phyloP scores from a whole-genome alignment of 345 rosid genomes.

The Brassica carinata region DNA sequence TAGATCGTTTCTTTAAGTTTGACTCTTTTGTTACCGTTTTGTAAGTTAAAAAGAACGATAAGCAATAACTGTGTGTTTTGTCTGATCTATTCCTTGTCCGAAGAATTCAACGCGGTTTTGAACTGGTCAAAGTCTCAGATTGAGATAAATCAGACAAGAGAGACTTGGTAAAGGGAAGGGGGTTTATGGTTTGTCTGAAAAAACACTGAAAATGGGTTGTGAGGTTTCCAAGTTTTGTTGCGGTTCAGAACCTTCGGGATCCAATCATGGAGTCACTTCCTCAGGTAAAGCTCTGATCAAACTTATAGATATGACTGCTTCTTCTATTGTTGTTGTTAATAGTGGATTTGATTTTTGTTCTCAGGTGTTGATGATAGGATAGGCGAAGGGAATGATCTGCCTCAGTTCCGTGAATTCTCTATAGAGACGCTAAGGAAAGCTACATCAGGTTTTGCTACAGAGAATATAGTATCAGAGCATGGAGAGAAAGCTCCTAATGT shows the following conservation, averaged over 20 bases:
- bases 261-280: slow-evolving; percentile 60
- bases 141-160: not conserved
- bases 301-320: too few relatives aligned
- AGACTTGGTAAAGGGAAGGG: not conserved
- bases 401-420: slow-evolving; percentile 72
- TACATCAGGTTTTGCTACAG: slow-evolving; percentile 84
- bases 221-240: slow-evolving; percentile 61
- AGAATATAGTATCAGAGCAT: slow-evolving; percentile 92
- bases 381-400: slow-evolving; percentile 49
- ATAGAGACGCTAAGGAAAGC: slow-evolving; percentile 79
- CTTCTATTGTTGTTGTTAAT: not conserved
- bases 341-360: slow-evolving; percentile 9
- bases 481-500: slow-evolving; percentile 97
- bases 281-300: slow-evolving; percentile 46
- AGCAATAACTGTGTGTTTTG: slow-evolving; percentile 12
- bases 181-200: slow-evolving; percentile 38
- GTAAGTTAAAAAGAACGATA: slow-evolving; percentile 13
- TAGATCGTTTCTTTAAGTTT: slow-evolving; percentile 24
- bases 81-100: not conserved
- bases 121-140: slow-evolving; percentile 21
- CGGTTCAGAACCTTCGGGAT: slow-evolving; percentile 60
- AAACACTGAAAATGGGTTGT: slow-evolving; percentile 48
- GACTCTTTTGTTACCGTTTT: slow-evolving; percentile 4
- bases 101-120: slow-evolving; percentile 16
- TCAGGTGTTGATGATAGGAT: slow-evolving; percentile 56